phyloP scores from a whole-genome alignment of 108 stramenopile species.

The Stephanodiscus triporus region DNA sequence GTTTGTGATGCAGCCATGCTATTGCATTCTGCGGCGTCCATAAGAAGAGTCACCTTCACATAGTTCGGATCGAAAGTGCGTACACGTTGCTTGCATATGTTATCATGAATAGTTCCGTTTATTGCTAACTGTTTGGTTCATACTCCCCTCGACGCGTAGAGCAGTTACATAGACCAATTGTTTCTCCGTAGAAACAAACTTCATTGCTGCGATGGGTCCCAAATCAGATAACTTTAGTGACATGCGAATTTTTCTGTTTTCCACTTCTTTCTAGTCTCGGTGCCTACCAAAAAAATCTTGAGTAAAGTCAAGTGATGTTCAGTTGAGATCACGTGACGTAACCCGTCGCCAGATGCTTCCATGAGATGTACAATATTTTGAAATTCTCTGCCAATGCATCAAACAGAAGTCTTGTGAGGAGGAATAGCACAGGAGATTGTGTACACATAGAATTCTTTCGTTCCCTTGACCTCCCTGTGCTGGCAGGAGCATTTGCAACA shows the following conservation, averaged over 20 bases:
- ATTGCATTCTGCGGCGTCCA: not conserved
- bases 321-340: not conserved
- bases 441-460: conserved; percentile 11
- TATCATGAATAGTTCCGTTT: not conserved
- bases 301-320: conserved; percentile 7
- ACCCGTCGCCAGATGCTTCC: conserved; percentile 20
- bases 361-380: conserved; percentile 16
- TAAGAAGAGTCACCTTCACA: conserved; percentile 4
- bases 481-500: conserved; percentile 37
- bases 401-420: conserved; percentile 5
- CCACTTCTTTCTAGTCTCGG: conserved; percentile 10
- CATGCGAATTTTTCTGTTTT: conserved; percentile 13
- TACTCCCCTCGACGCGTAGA: not conserved
- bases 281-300: not conserved
- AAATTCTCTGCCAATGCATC: conserved; percentile 18
- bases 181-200: conserved; percentile 10
- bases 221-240: conserved; percentile 12
- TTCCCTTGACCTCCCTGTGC: conserved; percentile 14
- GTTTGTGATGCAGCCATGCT: too few species aligned
- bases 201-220: conserved; percentile 14
- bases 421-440: conserved; percentile 2
- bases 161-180: not conserved
- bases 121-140: not conserved
- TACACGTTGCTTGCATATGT: not conserved
- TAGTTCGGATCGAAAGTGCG: not conserved